A percentile compares a stretch with the other conserved stretches of the same genome.
phyloP scores from a whole-genome alignment of 2,329 filamentous ascomycete genomes.

The Neophaeococcomyces aloes region DNA sequence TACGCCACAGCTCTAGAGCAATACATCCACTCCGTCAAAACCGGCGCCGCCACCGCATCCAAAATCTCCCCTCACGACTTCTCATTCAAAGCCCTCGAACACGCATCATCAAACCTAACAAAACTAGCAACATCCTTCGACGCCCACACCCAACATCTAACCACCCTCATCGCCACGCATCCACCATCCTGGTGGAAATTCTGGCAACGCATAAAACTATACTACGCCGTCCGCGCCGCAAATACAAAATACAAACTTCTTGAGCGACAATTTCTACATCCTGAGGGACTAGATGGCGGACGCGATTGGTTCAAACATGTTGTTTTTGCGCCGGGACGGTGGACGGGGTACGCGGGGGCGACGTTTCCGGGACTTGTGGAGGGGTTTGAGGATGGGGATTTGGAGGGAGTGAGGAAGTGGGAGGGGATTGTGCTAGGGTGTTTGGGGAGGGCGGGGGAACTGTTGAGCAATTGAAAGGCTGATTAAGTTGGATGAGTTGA shows the following conservation, averaged over 20 bases:
- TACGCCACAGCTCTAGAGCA: conserved; percentile 48
- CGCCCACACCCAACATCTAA: conserved; percentile 37
- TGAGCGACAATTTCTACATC: conserved; percentile 69
- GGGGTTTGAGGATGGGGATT: conserved; percentile 44
- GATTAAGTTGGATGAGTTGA: too few species aligned
- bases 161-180: too few species aligned
- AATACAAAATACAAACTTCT: conserved; percentile 78
- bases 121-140: conserved; percentile 30
- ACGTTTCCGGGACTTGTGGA: conserved; percentile 57
- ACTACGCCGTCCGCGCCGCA: conserved; percentile 51
- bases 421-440: conserved; percentile 22
- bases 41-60: conserved; percentile 15
- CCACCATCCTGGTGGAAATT: conserved; percentile 85
- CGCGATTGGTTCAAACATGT: conserved; percentile 90
- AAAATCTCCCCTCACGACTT: conserved; percentile 11
- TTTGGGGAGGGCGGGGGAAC: conserved; percentile 19
- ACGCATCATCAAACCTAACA: conserved; percentile 40
- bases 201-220: conserved; percentile 55
- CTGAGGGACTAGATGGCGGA: conserved; percentile 61
- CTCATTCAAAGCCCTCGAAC: conserved; percentile 31
- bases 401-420: conserved; percentile 31
- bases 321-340: conserved; percentile 80
- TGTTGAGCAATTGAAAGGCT: conserved; percentile 17
- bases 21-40: conserved; percentile 31
- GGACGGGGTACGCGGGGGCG: conserved; percentile 79